Conservation (phyloP, 2,329 filamentous ascomycete species). For the Cercospora sp. region DNA sequence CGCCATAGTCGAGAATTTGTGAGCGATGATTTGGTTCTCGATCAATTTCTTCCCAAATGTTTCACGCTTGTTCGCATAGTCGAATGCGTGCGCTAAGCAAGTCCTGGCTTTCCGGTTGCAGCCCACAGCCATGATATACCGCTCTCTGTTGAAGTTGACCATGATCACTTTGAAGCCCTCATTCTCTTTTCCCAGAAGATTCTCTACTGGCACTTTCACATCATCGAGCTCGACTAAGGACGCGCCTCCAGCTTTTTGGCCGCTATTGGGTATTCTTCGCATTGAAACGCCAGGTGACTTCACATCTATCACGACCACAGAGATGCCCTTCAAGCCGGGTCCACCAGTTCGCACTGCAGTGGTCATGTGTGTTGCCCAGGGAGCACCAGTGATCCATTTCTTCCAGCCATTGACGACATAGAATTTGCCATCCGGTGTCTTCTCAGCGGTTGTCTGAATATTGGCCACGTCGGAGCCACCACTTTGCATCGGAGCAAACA, state of each 20-base stretch:
- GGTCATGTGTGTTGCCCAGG: constrained; percentile 43
- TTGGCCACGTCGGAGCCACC: constrained; percentile 65
- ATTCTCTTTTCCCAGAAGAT: constrained; percentile 57
- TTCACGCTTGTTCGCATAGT: constrained; percentile 37
- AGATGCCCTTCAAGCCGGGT: constrained; percentile 50
- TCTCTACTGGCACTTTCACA: constrained; percentile 55
- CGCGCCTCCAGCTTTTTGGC: constrained; percentile 63
- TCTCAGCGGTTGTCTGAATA: constrained; percentile 60
- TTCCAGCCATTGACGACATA: constrained; percentile 68
- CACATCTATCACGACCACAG: constrained; percentile 59
- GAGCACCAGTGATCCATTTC: constrained; percentile 58
- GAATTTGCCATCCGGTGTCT: constrained; percentile 45
- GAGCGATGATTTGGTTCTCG: constrained; percentile 37
- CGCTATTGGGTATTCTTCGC: constrained; percentile 62
- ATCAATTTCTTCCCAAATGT: constrained; percentile 41
- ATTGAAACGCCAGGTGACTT: constrained; percentile 52
- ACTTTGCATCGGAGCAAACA: neutral
- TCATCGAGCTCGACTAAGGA: constrained; percentile 54
- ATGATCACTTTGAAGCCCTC: constrained; percentile 60
- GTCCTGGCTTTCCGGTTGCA: constrained; percentile 57
- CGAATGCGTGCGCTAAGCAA: constrained; percentile 32
- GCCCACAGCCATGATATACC: constrained; percentile 58
- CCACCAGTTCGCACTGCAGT: constrained; percentile 64
- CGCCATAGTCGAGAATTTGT: constrained; percentile 37
- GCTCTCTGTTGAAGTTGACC: constrained; percentile 60